Conservation (phyloP, 2,329 filamentous ascomycete species). For the Cladosporium sp. region DNA sequence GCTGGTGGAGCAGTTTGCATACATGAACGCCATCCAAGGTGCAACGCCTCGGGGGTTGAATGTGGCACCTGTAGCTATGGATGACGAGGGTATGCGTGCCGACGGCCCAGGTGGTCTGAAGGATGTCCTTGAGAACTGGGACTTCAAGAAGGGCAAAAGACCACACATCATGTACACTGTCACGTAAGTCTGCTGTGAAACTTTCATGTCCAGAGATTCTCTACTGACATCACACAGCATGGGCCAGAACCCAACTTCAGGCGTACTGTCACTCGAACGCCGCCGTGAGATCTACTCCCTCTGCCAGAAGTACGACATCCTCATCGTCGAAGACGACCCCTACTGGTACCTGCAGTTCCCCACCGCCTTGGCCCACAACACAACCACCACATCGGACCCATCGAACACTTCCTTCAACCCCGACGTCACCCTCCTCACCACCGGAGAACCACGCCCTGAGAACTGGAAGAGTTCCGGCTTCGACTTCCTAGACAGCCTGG, state of each 20-base stretch:
- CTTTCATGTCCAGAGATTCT: neutral
- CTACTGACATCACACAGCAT: constrained; percentile 47
- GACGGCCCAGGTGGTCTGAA: constrained; percentile 68
- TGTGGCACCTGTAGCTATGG: constrained; percentile 69
- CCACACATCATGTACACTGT: constrained; percentile 89
- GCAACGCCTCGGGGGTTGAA: constrained; percentile 66
- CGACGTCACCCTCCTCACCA: constrained; percentile 27
- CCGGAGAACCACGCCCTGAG: constrained; percentile 48
- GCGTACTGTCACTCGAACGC: constrained; percentile 67
- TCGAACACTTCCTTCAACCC: constrained; percentile 29
- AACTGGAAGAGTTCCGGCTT: constrained; percentile 60
- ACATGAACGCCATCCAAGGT: constrained; percentile 70
- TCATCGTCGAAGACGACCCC: constrained; percentile 91
- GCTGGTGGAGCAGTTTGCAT: constrained; percentile 75
- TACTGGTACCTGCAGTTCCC: constrained; percentile 95
- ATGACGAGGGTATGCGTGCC: constrained; percentile 74
- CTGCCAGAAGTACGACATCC: constrained; percentile 78
- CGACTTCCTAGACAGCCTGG: constrained; percentile 75
- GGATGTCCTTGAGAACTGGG: constrained; percentile 80
- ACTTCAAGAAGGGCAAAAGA: constrained; percentile 65
- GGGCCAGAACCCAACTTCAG: constrained; percentile 84
- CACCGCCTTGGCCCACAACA: constrained; percentile 51
- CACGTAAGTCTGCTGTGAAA: constrained; percentile 56
- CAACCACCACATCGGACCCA: constrained; percentile 24
- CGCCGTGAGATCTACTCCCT: constrained; percentile 75